Conservation (phyloP, 2,329 filamentous ascomycete species). For the Biscogniauxia marginata region DNA sequence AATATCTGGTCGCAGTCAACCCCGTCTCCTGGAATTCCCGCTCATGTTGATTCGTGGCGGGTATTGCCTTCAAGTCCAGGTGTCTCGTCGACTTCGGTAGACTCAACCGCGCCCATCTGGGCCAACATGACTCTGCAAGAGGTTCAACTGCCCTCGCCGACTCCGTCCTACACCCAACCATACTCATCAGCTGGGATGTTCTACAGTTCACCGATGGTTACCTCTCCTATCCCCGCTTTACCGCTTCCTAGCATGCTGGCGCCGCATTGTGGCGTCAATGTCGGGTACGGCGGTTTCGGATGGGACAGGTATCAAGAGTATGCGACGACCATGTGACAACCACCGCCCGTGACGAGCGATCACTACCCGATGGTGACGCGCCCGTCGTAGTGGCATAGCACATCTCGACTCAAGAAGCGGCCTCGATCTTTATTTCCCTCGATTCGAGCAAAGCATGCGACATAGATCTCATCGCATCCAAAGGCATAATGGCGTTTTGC, state of each 20-base stretch:
- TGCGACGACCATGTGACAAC: slow-evolving; percentile 81
- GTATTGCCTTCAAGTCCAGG: slow-evolving; percentile 86
- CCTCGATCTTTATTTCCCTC: slow-evolving; percentile 20
- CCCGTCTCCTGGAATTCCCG: slow-evolving; percentile 63
- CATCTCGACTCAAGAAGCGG: slow-evolving; percentile 26
- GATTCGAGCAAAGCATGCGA: slow-evolving; percentile 23
- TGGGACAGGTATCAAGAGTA: slow-evolving; percentile 88
- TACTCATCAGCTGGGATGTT: slow-evolving; percentile 71
- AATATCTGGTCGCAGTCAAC: slow-evolving; percentile 79
- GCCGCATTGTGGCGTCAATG: slow-evolving; percentile 78
- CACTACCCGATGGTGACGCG: slow-evolving; percentile 49
- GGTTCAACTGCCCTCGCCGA: slow-evolving; percentile 72
- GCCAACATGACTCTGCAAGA: slow-evolving; percentile 73
- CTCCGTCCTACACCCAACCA: slow-evolving; percentile 76
- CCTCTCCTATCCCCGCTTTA: slow-evolving; percentile 71
- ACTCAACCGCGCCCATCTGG: slow-evolving; percentile 75
- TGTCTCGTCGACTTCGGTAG: slow-evolving; percentile 67
- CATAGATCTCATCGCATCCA: slow-evolving; percentile 24
- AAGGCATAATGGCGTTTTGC: slow-evolving; percentile 33
- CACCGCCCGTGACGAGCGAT: slow-evolving; percentile 48
- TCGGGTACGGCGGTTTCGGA: slow-evolving; percentile 75
- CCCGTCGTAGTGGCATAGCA: slow-evolving; percentile 29
- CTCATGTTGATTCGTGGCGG: slow-evolving; percentile 83
- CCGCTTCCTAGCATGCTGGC: slow-evolving; percentile 85
- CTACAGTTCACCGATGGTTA: slow-evolving; percentile 76